Evolutionary conservation across 202 grass and related monocot species (phyloP).

Genomic region (Tripidium arundinaceum): DNA sequence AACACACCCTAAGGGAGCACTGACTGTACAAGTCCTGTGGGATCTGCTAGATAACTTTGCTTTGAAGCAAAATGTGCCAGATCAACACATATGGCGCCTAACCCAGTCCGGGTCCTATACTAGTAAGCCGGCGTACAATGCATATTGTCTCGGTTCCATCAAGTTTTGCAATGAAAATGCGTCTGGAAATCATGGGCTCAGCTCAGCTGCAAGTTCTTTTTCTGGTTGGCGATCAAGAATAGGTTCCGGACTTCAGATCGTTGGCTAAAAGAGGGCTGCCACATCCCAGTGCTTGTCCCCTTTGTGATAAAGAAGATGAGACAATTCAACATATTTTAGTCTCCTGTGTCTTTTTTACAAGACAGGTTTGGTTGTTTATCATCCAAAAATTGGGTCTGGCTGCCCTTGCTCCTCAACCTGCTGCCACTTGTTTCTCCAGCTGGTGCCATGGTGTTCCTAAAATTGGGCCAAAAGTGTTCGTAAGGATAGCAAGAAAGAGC

Average conservation of each 20-base stretch:
- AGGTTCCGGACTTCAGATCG: not conserved
- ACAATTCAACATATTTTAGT: not conserved
- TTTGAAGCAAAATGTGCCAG: too few relatives aligned
- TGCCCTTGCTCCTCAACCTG: not conserved
- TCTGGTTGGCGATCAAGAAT: not conserved
- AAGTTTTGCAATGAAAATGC: not conserved
- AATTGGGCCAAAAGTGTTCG: not conserved
- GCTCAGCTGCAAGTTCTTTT: not conserved
- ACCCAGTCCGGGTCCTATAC: too few relatives aligned
- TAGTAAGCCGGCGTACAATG: not conserved
- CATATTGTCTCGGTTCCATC: not conserved
- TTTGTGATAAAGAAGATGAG: not conserved
- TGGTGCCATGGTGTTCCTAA: not conserved
- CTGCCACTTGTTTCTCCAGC: not conserved
- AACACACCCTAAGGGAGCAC: too few relatives aligned
- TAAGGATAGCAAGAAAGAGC: not conserved
- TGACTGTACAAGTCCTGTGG: too few relatives aligned
- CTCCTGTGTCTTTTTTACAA: not conserved
- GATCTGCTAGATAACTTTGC: too few relatives aligned
- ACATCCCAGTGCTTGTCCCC: not conserved
- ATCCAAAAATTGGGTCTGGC: not conserved
- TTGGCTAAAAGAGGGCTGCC: not conserved
- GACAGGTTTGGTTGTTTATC: not conserved
- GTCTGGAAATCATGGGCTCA: not conserved
- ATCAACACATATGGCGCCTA: too few relatives aligned